A percentile compares a stretch with the other conserved stretches of the same genome.
Evolutionary conservation across 345 rosid species (phyloP).

Genomic region (Clausena lansium): DNA sequence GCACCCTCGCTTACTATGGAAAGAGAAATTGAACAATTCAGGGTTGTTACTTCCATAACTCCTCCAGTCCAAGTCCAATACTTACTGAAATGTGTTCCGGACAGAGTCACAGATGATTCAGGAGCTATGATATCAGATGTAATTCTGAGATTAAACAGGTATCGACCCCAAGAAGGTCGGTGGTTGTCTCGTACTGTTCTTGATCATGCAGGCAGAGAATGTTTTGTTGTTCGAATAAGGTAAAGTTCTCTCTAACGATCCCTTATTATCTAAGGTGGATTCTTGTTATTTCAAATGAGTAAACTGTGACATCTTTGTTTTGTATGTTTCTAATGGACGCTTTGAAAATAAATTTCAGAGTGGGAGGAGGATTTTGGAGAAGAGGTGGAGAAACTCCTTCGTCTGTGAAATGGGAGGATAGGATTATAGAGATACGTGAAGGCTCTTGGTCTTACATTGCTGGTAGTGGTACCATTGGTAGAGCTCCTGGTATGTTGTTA

Average conservation of each 20-base stretch:
- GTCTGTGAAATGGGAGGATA: slow-evolving; percentile 63
- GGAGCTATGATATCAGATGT: slow-evolving; percentile 93
- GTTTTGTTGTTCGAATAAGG: slow-evolving; percentile 79
- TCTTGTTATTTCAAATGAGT: background rate
- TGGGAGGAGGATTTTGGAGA: slow-evolving; percentile 83
- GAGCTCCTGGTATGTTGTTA: slow-evolving; percentile 69
- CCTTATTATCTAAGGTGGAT: background rate
- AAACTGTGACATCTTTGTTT: background rate
- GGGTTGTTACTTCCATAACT: slow-evolving; percentile 63
- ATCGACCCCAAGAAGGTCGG: slow-evolving; percentile 83
- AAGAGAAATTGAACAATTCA: slow-evolving; percentile 44
- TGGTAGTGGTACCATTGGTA: slow-evolving; percentile 84
- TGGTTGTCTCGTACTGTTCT: slow-evolving; percentile 94
- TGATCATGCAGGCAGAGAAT: slow-evolving; percentile 86
- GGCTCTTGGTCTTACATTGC: slow-evolving; percentile 89
- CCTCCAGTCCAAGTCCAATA: slow-evolving; percentile 89
- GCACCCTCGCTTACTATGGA: slow-evolving; percentile 56
- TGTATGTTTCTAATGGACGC: background rate
- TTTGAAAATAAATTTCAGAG: slow-evolving; percentile 28
- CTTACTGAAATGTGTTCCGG: slow-evolving; percentile 85
- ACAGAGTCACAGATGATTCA: slow-evolving; percentile 84
- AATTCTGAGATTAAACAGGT: slow-evolving; percentile 59
- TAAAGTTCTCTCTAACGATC: slow-evolving; percentile 12
- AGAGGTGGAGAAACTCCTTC: slow-evolving; percentile 81
- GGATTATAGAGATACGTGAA: slow-evolving; percentile 75